phyloP scores from a whole-genome alignment of 2,329 filamentous ascomycete genomes.

The Nemania serpens region DNA sequence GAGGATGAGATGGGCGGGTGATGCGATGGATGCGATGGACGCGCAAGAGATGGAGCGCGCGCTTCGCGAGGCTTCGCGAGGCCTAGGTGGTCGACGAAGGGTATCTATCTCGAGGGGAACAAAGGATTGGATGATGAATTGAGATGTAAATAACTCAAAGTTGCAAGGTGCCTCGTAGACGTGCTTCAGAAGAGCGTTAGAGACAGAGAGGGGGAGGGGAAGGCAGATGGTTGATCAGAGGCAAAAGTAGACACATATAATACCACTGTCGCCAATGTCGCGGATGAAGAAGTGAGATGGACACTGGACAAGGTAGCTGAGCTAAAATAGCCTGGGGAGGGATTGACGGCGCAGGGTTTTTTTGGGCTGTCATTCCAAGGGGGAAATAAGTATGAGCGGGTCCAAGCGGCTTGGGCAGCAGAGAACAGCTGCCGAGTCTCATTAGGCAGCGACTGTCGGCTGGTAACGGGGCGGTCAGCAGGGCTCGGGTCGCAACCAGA shows the following conservation, averaged over 20 bases:
- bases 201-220: too few relatives aligned
- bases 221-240: too few relatives aligned
- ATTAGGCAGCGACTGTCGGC: background rate
- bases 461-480: background rate
- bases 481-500: background rate
- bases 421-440: constrained; percentile 10
- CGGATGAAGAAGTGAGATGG: constrained; percentile 10
- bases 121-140: background rate
- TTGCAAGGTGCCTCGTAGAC: too few relatives aligned
- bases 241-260: too few relatives aligned
- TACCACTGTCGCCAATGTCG: background rate
- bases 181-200: too few relatives aligned
- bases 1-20: background rate
- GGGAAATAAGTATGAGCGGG: constrained; percentile 20
- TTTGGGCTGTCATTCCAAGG: constrained; percentile 26
- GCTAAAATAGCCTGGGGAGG: constrained; percentile 9
- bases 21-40: background rate
- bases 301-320: constrained; percentile 8
- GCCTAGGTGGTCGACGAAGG: constrained; percentile 7
- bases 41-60: background rate
- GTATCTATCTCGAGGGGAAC: too few relatives aligned
- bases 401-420: constrained; percentile 7
- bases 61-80: too few relatives aligned
- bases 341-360: constrained; percentile 22
- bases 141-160: background rate